phyloP scores from a whole-genome alignment of 768 basidiomycete genomes.

The Podaxis sp. region DNA sequence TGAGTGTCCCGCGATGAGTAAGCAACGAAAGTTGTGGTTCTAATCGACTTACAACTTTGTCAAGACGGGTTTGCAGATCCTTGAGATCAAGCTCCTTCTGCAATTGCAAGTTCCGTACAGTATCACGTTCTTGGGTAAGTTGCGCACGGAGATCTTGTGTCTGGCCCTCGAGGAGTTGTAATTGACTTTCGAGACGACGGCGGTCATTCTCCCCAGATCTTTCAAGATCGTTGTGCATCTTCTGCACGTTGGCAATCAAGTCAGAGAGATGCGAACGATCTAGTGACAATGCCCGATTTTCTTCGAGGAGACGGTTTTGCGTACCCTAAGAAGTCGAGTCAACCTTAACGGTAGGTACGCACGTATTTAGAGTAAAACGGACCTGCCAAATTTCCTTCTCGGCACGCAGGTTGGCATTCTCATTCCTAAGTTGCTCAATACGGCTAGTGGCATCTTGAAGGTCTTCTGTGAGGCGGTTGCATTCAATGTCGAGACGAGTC shows the following conservation, averaged over 20 bases:
- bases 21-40: background rate
- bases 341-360: background rate
- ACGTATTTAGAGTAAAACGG: conserved; percentile 16
- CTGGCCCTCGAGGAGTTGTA: conserved; percentile 77
- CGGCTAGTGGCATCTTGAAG: conserved; percentile 55
- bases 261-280: conserved; percentile 87
- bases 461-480: conserved; percentile 65
- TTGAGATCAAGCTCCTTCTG: conserved; percentile 81
- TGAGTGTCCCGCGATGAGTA: conserved; percentile 12
- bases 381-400: conserved; percentile 97
- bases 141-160: conserved; percentile 72
- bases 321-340: conserved; percentile 50
- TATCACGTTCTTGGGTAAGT: conserved; percentile 72
- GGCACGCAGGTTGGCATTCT: conserved; percentile 83
- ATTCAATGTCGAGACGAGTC: conserved; percentile 73
- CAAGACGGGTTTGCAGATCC: conserved; percentile 70
- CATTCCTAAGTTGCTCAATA: conserved; percentile 79
- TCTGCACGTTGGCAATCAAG: conserved; percentile 86
- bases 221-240: conserved; percentile 87
- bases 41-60: conserved; percentile 55
- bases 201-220: conserved; percentile 82
- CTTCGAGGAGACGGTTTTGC: conserved; percentile 78
- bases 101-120: conserved; percentile 65
- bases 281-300: conserved; percentile 75
- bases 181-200: conserved; percentile 73